Conservation (phyloP, 2,329 filamentous ascomycete species). For the Ampelomyces quisqualis region DNA sequence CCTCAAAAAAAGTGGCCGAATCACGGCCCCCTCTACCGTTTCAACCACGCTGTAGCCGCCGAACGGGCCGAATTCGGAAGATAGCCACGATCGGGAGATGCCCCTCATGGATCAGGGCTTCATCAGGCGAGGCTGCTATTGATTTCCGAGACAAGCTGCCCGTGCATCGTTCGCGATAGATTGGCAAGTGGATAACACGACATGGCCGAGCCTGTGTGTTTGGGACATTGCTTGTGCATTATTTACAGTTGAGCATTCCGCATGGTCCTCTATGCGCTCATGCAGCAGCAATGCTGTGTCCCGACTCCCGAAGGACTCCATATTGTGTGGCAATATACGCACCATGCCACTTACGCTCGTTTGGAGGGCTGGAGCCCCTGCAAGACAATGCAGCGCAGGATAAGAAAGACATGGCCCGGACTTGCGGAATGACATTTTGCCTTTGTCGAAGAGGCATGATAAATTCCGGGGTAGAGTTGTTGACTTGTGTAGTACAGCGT, state of each 20-base stretch:
- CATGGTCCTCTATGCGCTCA: slow-evolving; percentile 8
- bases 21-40: neutral
- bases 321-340: slow-evolving; percentile 27
- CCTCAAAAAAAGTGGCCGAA: slow-evolving; percentile 9
- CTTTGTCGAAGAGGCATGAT: neutral
- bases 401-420: slow-evolving; percentile 4
- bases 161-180: slow-evolving; percentile 30
- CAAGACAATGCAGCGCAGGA: slow-evolving; percentile 29
- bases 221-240: slow-evolving; percentile 11
- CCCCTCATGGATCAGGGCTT: slow-evolving; percentile 15
- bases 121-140: slow-evolving; percentile 14
- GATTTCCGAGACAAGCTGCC: slow-evolving; percentile 6
- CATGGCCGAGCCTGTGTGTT: slow-evolving; percentile 14
- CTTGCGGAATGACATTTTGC: neutral
- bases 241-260: slow-evolving; percentile 12
- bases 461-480: neutral
- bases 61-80: slow-evolving; percentile 19
- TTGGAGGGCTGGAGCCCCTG: slow-evolving; percentile 12
- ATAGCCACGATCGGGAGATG: slow-evolving; percentile 21
- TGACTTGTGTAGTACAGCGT: neutral
- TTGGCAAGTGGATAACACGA: slow-evolving; percentile 25
- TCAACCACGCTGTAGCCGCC: slow-evolving; percentile 8
- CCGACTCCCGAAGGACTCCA: slow-evolving; percentile 25
- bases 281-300: slow-evolving; percentile 15
- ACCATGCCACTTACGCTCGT: slow-evolving; percentile 7